These are phyloP conservation scores for Porphyra umbilicalis DNA, from an alignment of 31 red algal genomes.

Conservation along the genomic window DNA sequence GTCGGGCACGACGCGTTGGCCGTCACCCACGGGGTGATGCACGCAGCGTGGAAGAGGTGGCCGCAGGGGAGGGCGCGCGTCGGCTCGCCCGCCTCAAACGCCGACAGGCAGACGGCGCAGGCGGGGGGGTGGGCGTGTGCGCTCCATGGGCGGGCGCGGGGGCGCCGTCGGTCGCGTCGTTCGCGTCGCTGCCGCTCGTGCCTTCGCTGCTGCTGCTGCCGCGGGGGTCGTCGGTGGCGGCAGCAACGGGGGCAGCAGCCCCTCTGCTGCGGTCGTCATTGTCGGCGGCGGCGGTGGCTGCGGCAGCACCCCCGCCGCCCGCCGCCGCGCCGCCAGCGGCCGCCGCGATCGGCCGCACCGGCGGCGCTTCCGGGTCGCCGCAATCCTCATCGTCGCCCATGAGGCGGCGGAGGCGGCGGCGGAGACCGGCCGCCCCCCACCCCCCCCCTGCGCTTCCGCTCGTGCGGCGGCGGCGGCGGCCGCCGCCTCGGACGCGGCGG, in stretches of 20 bases:
- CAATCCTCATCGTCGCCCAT: background rate
- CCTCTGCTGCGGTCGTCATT: no score
- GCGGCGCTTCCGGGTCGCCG: background rate
- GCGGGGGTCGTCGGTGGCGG: background rate
- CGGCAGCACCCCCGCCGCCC: background rate
- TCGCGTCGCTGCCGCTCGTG: background rate
- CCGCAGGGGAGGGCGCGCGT: conserved; percentile 12
- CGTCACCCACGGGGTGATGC: conserved; percentile 55
- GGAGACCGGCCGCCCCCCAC: no score
- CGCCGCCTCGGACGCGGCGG: background rate
- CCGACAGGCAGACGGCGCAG: conserved; percentile 23
- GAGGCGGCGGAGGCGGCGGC: background rate
- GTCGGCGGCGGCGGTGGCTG: background rate
- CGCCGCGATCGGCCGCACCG: background rate
- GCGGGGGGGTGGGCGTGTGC: background rate
- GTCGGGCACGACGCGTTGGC: conserved; percentile 40
- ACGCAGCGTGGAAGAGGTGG: conserved; percentile 21
- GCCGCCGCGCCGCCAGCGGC: background rate
- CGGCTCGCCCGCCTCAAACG: conserved; percentile 6
- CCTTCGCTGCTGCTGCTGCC: background rate
- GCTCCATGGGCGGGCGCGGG: no score
- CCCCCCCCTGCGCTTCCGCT: no score
- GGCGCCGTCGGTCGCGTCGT: no score
- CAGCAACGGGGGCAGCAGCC: background rate
- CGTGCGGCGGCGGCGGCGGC: background rate